Base-by-base conservation (phyloP, 2,329 filamentous ascomycete species). In the Aspergillus sp. region DNA sequence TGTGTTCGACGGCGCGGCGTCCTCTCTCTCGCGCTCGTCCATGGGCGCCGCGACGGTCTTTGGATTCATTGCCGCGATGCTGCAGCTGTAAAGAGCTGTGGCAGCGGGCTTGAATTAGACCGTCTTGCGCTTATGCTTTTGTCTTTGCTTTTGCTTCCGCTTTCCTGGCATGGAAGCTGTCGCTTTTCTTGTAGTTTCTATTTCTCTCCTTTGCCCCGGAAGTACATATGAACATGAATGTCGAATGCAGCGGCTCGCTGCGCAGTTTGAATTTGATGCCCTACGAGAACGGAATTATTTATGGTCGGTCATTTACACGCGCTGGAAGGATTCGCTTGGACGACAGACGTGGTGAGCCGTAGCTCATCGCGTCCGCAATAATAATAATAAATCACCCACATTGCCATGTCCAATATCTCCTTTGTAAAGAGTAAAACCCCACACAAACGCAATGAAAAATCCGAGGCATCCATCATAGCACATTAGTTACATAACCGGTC, bases 11-110 rank as follows among this genome's bases (percentile, higher is more conserved):
- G 56, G 55, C 26, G 64, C 58, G 33, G 60, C 64, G 42, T 58
- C 50, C 49, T 58, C 63, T 52, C 22, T 66, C 16, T 55, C 52
- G 17, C 58, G 59, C 19, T 51, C 67, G 11, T 58, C 59, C 45
- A 44, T 65, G 49, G 60, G 58, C 45, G 53, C 55, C 9, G 16
- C 55, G 36, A 45, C 55, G 14, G n/a, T 55, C 24, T 16, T 60
- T n/a, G 55, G 54, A 45, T 42, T 69, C 52, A 40, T 68, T 38
- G 54, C 61, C 44, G 63, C 64, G 36, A 58, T 69, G 58, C 46
- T 70, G 42, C 64, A 66, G 58, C 54, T 70, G 50, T 69, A 62
- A 61, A 32, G 10, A 35, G 36, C n/a, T 17, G 35, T 26, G 35
- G 14, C 36, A 19, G 26, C 5, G 19, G 26, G 26, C 26, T 30